phyloP scores from a whole-genome alignment of 768 basidiomycete genomes.

The Leccinum ochraceum region DNA sequence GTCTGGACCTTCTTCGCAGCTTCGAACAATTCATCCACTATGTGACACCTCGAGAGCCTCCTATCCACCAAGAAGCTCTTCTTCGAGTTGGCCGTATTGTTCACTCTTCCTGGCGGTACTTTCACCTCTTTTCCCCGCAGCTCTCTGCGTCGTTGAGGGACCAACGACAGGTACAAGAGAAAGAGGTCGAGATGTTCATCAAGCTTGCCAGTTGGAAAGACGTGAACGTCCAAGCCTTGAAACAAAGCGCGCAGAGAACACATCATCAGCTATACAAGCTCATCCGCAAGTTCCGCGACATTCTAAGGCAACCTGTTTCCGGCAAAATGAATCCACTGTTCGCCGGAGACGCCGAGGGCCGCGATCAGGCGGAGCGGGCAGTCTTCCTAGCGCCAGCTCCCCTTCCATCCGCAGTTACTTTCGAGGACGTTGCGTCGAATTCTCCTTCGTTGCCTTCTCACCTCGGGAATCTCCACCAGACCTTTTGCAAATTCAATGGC shows the following conservation, averaged over 20 bases:
- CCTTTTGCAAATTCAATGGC: constrained; percentile 49
- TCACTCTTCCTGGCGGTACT: constrained; percentile 60
- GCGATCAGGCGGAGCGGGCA: constrained; percentile 11
- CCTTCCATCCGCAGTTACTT: neutral
- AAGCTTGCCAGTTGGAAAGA: constrained; percentile 99
- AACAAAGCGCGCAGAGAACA: constrained; percentile 85
- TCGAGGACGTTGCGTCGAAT: constrained; percentile 3
- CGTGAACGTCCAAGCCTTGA: constrained; percentile 90
- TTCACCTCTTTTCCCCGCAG: constrained; percentile 53
- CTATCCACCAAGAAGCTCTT: constrained; percentile 37
- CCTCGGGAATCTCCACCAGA: constrained; percentile 49
- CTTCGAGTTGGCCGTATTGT: constrained; percentile 59
- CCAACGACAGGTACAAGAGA: constrained; percentile 67
- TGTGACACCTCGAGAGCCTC: constrained; percentile 37
- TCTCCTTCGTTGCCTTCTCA: constrained; percentile 32
- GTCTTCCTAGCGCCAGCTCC: constrained; percentile 2
- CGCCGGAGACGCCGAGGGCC: constrained; percentile 39
- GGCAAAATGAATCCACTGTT: constrained; percentile 40
- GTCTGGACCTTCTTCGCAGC: constrained; percentile 66
- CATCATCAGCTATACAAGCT: constrained; percentile 91
- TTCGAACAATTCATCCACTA: constrained; percentile 56
- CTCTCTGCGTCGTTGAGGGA: constrained; percentile 50
- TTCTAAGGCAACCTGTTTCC: constrained; percentile 71
- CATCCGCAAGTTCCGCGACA: constrained; percentile 88
- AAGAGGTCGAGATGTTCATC: constrained; percentile 80